Evolutionary conservation across 2,329 filamentous ascomycete species (phyloP), one percentile per base, ranked within the genome.

Genomic region (Talaromyces marneffei): DNA sequence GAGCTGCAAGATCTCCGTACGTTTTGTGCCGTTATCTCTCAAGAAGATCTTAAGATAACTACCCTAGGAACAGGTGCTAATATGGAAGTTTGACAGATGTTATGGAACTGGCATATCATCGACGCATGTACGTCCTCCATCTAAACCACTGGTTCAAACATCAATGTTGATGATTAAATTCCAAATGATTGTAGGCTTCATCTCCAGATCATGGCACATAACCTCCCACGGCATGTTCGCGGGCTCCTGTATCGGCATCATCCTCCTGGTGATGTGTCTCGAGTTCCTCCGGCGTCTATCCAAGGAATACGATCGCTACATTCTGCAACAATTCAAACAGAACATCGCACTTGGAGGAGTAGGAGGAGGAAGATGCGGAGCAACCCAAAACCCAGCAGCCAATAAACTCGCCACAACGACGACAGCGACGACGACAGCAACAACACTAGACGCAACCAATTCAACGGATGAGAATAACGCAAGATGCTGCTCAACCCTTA

Each of bases 71-170:
- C n/a, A 20, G 29, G 3, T 29, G 27, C 29, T 59, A 40, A 59
- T 23, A 39, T 29, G 25, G 33, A 10, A 6, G 5, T 37, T 6
- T 35, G 4, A 14, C 20, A 90, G 87, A 92, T 91, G 89, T 78
- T 90, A 42, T 91, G 88, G 87, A 92, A 91, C 74, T 90, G 87
- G 87, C 81, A 89, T 72, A 88, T 86, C 2, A 78, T 89, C 70
- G 85, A 89, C 71, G 76, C 86, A 20, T 91, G 79, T 72, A 68
- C 42, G 65, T 52, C 12, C 35, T 62, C 23, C 59, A 25, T n/a
- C 20, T 29, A n/a, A n/a, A n/a, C n/a, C n/a, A n/a, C n/a, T n/a
- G n/a, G n/a, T n/a, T n/a, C n/a, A n/a, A n/a, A n/a, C n/a, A n/a
- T n/a, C n/a, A n/a, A n/a, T n/a, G n/a, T n/a, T n/a, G n/a, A n/a